Evolutionary conservation across 1,284 basidiomycete species (phyloP).

Genomic region (Malassezia obtusa): DNA sequence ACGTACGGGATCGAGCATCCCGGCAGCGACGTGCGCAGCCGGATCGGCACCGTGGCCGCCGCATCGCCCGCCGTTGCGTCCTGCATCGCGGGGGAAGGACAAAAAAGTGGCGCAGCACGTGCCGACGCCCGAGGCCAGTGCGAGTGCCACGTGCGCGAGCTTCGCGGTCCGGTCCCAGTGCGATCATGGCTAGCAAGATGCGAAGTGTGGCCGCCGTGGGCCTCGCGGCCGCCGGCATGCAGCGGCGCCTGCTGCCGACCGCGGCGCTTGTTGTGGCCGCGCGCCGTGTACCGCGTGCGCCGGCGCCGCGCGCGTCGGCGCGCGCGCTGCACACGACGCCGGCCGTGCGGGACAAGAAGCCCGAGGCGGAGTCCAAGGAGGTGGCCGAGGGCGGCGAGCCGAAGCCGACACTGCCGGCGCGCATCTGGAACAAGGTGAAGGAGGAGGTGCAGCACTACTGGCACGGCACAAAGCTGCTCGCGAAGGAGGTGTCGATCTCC

Average conservation of each 20-base stretch:
- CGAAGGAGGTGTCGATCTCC: constrained; percentile 86
- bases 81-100: neutral
- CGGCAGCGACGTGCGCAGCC: constrained; percentile 15
- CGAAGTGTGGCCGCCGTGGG: constrained; percentile 3
- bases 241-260: neutral
- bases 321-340: constrained; percentile 2
- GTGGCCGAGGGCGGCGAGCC: neutral
- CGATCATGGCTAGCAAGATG: constrained; percentile 1
- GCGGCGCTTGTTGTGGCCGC: neutral
- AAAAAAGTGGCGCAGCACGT: constrained; percentile 5
- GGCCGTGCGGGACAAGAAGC: neutral
- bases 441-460: constrained; percentile 94
- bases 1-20: constrained; percentile 18
- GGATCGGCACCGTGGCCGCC: constrained; percentile 16
- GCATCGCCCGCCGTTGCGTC: neutral
- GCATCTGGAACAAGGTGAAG: constrained; percentile 78
- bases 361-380: constrained; percentile 2
- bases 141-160: constrained; percentile 8
- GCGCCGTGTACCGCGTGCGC: neutral
- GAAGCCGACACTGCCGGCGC: constrained; percentile 21
- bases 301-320: neutral
- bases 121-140: neutral
- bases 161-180: neutral
- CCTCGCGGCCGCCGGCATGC: neutral
- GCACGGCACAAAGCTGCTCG: constrained; percentile 88